A percentile compares a stretch with the other conserved stretches of the same genome.
These are phyloP conservation scores for Bipolaris cookei DNA, from an alignment of 2,329 filamentous ascomycete species.

Conservation along the genomic window DNA sequence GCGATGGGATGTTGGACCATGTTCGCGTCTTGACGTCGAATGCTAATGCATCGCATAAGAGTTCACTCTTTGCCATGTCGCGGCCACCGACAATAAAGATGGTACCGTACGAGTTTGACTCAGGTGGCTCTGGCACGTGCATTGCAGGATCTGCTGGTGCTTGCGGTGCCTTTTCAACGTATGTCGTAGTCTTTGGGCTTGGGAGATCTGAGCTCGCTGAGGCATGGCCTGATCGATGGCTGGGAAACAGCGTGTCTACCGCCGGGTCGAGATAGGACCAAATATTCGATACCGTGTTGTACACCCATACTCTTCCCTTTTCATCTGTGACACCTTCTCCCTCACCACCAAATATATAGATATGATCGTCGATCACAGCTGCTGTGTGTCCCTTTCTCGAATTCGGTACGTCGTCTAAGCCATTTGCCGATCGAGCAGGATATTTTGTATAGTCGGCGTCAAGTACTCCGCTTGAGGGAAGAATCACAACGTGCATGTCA, in stretches of 20 bases:
- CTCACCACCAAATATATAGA: slow-evolving; percentile 55
- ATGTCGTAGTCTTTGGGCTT: slow-evolving; percentile 40
- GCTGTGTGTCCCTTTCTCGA: slow-evolving; percentile 52
- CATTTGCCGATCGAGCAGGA: slow-evolving; percentile 36
- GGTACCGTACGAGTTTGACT: slow-evolving; percentile 54
- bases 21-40: slow-evolving; percentile 58
- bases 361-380: slow-evolving; percentile 52
- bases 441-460: slow-evolving; percentile 52
- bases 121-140: slow-evolving; percentile 51
- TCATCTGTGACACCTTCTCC: slow-evolving; percentile 36
- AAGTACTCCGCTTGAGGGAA: slow-evolving; percentile 55
- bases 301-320: slow-evolving; percentile 55
- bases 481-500: slow-evolving; percentile 60
- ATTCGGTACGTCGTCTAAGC: slow-evolving; percentile 46
- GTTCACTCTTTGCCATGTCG: slow-evolving; percentile 24
- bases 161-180: slow-evolving; percentile 47
- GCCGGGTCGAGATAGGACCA: slow-evolving; percentile 52
- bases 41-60: slow-evolving; percentile 57
- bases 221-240: slow-evolving; percentile 46
- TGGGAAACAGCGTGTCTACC: slow-evolving; percentile 30
- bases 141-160: slow-evolving; percentile 51
- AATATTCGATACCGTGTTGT: slow-evolving; percentile 48
- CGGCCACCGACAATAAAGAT: slow-evolving; percentile 60
- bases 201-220: slow-evolving; percentile 51
- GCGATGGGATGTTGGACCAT: slow-evolving; percentile 59